These are phyloP conservation scores for Russula emetica DNA, from an alignment of 768 basidiomycete genomes.

Conservation along the genomic window DNA sequence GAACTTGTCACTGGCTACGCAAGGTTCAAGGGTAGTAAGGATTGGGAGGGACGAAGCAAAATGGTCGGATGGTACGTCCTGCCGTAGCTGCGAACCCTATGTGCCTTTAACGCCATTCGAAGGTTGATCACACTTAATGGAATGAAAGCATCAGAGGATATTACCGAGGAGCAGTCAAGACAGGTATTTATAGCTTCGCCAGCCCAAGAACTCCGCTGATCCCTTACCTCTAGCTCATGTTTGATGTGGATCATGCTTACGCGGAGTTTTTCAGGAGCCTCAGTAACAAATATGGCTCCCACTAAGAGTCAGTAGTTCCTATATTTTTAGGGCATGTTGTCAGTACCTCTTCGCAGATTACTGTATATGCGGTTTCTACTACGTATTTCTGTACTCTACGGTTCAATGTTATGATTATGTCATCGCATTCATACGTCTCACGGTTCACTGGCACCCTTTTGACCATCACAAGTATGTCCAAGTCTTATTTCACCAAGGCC, in stretches of 20 bases:
- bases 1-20: constrained; percentile 95
- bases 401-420: constrained; percentile 7
- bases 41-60: constrained; percentile 93
- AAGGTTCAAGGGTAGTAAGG: constrained; percentile 88
- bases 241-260: constrained; percentile 96
- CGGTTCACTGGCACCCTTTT: neutral
- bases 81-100: neutral
- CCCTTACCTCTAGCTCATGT: constrained; percentile 60
- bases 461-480: constrained; percentile 6
- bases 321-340: neutral
- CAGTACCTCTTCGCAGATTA: constrained; percentile 1
- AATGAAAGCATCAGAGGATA: constrained; percentile 96
- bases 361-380: neutral
- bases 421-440: neutral
- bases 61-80: constrained; percentile 83
- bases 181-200: constrained; percentile 52
- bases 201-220: neutral
- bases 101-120: neutral
- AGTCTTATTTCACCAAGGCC: constrained; percentile 5
- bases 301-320: neutral
- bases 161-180: constrained; percentile 90
- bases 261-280: constrained; percentile 86
- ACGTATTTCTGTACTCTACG: neutral
- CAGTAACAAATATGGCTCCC: constrained; percentile 38
- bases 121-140: constrained; percentile 96